Evolutionary conservation across 805 yeast species (phyloP), one percentile per base, ranked within the genome.

Genomic region (Yarrowia sp.): DNA sequence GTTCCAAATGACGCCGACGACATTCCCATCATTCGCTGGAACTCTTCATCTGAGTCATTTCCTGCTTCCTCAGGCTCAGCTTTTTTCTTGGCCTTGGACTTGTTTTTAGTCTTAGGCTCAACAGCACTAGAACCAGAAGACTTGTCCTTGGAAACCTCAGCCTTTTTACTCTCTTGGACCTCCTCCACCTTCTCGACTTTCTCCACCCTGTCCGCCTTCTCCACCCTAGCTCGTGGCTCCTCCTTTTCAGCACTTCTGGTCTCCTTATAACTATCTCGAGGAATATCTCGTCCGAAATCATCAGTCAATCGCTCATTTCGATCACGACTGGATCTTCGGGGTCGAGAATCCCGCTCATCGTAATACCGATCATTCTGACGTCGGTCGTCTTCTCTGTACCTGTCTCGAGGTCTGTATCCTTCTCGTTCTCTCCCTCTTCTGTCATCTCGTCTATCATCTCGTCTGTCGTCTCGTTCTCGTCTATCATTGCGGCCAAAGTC

Each of bases 21-120:
- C 63, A 80, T 79, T 14, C 83, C 83, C 83, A 80, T 80, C 46
- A 80, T 68, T 62, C 77, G 71, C 36, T 74, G 69, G 74, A 77
- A 71, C 21, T 67, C 69, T 6, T 73, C 75, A 3, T 65, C 64
- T 12, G 54, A 69, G 46, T 28, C 61, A n/a, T 12, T 12, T 30
- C 65, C 43, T 3, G 24, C 7, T 38, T 38, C 41, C 4, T 49
- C 38, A 14, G 58, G 41, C 10, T 40, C 26, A n/a, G 28, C 19
- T 10, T 43, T 43, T 16, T 43, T 43, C 14, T 8, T n/a, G n/a
- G n/a, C n/a, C n/a, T n/a, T n/a, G n/a, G n/a, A n/a, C n/a, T n/a
- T 16, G 9, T 22, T 21, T 26, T 26, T 44, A 9, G 24, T 22
- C 30, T 36, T 17, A 17, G 41, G 22, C 24, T 21, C 10, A 22